Base-by-base conservation (phyloP, 179 eudicot species). In the Beta corolliflora region DNA sequence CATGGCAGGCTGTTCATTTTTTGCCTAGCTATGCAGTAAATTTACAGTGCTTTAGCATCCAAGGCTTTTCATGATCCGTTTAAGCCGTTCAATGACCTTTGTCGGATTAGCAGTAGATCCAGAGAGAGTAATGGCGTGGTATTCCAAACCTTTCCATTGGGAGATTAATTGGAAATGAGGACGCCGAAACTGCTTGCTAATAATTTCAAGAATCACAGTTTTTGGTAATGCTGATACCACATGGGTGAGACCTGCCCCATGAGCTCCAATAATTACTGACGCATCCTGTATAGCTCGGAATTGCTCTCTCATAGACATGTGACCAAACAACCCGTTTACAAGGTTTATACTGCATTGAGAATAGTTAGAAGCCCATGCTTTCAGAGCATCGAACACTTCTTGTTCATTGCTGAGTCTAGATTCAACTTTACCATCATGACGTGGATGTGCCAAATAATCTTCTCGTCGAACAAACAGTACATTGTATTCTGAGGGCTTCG, bases 181-280 rank as follows among this genome's bases (percentile, higher is more conserved):
- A 18, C 98, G 92, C 77, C 86, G 91, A 75, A 84, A 96, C 68
- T 85, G 92, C 64, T 94, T 90, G 76, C 92, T 89, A 46, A 96
- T 84, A 16, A 94, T 93, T 87, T 96, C 98, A 48, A 96, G 83
- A 78, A 96, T 82, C 54, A 86, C 92, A 3, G 98, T 84, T 79
- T 89, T 84, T 0, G 95, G 91, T n/a, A 87, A 81, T 45, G 99
- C 99, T 55, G 97, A 88, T 59, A 96, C 94, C 84, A 93, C 90
- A 41, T 96, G 98, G 80, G 99, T 96, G 60, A 96, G 93, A 19
- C 98, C 99, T 9, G 99, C 98, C 59, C 99, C 99, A 81, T 95
- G 99, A 81, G 99, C 99, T 50, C 99, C 99, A 29, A 94, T 84
- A 59, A 95, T 94, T 55, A 95, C 97, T 0, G 88, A 88, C 66